Percentiles rank a stretch among this genome's conserved stretches.
Evolutionary conservation across 805 yeast genomes (phyloP).

Genomic region (Saccharomycopsis guyanensis): DNA sequence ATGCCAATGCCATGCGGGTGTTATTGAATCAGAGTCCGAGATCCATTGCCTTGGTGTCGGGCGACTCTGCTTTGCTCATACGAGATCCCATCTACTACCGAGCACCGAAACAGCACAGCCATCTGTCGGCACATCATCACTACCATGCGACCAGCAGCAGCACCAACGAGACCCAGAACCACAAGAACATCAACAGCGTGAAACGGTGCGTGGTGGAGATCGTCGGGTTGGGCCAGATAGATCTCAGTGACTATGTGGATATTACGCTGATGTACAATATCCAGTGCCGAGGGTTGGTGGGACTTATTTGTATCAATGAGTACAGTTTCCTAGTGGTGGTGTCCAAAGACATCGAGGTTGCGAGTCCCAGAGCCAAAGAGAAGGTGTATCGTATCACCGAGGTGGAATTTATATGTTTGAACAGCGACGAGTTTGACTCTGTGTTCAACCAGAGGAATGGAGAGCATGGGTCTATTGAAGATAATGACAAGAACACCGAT

Average conservation of each 20-base stretch:
- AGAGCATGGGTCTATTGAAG: not conserved
- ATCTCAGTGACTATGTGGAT: conserved; percentile 36
- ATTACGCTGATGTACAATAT: conserved; percentile 29
- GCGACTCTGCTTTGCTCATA: conserved; percentile 51
- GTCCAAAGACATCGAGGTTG: conserved; percentile 47
- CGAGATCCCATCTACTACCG: conserved; percentile 32
- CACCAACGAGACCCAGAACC: conserved; percentile 21
- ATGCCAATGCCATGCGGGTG: no score
- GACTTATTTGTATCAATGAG: conserved; percentile 48
- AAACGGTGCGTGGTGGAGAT: conserved; percentile 42
- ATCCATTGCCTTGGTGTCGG: conserved; percentile 57
- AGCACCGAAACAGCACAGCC: conserved; percentile 21
- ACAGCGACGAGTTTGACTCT: conserved; percentile 46
- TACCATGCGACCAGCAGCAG: conserved; percentile 27
- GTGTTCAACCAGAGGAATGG: conserved; percentile 24
- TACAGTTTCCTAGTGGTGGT: conserved; percentile 51
- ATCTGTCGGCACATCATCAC: no score
- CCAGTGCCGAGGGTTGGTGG: conserved; percentile 50
- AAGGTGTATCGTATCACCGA: conserved; percentile 46
- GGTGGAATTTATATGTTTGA: conserved; percentile 59
- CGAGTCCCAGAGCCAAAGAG: conserved; percentile 50
- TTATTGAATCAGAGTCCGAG: conserved; percentile 59
- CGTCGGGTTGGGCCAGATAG: conserved; percentile 35
- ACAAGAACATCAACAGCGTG: conserved; percentile 26
- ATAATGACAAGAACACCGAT: conserved; percentile 23